phyloP scores from a whole-genome alignment of 805 yeast genomes.

The Candida adriatica region DNA sequence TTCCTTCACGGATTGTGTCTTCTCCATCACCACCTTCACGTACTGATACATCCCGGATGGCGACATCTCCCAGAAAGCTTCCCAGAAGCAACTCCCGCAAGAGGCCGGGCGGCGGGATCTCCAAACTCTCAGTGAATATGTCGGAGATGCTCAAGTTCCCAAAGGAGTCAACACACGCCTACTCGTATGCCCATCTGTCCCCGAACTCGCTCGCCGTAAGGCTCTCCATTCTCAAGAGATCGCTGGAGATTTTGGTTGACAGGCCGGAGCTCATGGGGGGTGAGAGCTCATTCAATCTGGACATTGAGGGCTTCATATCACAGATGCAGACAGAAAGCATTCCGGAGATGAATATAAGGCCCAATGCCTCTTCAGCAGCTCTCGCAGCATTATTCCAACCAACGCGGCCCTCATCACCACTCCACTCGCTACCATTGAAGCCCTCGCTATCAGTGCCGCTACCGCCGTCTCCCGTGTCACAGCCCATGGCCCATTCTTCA shows the following conservation, averaged over 20 bases:
- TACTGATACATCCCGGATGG: too few relatives aligned
- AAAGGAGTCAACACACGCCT: constrained; percentile 75
- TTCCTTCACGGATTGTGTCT: too few relatives aligned
- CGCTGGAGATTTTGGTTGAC: constrained; percentile 59
- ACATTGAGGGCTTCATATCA: constrained; percentile 22
- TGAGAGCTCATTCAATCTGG: constrained; percentile 20
- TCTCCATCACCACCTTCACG: too few relatives aligned
- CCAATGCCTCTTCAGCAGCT: constrained; percentile 36
- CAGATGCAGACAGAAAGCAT: constrained; percentile 16
- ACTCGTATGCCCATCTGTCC: constrained; percentile 75
- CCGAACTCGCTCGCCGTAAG: constrained; percentile 76
- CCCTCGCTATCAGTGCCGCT: too few relatives aligned
- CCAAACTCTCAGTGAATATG: constrained; percentile 25
- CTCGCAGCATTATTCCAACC: constrained; percentile 28
- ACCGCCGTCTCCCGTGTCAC: too few relatives aligned
- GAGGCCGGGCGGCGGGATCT: constrained; percentile 16
- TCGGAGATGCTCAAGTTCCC: constrained; percentile 57
- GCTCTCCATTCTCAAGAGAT: constrained; percentile 65
- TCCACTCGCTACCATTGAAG: too few relatives aligned
- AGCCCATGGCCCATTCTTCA: constrained; percentile 1
- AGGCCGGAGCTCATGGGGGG: constrained; percentile 22
- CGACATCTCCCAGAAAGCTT: too few relatives aligned
- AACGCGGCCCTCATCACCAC: constrained; percentile 6
- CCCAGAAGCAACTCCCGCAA: constrained; percentile 8
- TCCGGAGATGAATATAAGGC: constrained; percentile 21